Percentiles rank a stretch among this genome's conserved stretches.
Evolutionary conservation across 1,284 basidiomycete species (phyloP).

Genomic region (Cerrena zonata): DNA sequence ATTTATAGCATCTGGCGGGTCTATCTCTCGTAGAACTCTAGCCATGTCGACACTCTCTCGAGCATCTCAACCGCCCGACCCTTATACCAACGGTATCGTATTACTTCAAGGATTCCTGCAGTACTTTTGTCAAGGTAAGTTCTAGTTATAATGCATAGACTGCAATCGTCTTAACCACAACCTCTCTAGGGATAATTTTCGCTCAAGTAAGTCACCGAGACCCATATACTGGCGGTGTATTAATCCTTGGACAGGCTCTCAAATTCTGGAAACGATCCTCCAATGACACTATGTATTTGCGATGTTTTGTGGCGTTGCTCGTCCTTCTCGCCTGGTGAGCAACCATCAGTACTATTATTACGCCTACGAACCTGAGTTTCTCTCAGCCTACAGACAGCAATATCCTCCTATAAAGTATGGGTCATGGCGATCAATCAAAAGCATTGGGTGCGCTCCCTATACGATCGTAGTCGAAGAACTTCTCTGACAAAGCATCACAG

Average conservation of each 20-base stretch:
- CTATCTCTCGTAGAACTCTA: neutral
- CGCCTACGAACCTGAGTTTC: neutral
- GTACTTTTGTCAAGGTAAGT: slow-evolving; percentile 21
- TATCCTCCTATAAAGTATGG: slow-evolving; percentile 48
- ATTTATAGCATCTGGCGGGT: too few species aligned
- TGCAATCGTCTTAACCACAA: too few species aligned
- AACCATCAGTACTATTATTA: neutral
- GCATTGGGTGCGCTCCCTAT: slow-evolving; percentile 36
- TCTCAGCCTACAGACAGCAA: slow-evolving; percentile 38
- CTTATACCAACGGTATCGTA: slow-evolving; percentile 15
- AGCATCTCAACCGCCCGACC: slow-evolving; percentile 9
- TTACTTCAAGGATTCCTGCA: slow-evolving; percentile 20
- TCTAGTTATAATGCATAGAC: too few species aligned
- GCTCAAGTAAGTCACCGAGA: slow-evolving; percentile 20
- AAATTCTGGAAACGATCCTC: slow-evolving; percentile 40
- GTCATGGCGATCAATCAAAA: slow-evolving; percentile 31
- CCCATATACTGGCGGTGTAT: neutral
- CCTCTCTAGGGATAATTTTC: slow-evolving; percentile 38
- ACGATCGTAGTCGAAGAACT: too few species aligned
- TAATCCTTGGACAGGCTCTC: slow-evolving; percentile 27
- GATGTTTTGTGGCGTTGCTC: slow-evolving; percentile 35
- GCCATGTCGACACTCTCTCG: neutral
- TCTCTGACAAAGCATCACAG: too few species aligned
- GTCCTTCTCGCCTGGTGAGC: slow-evolving; percentile 40
- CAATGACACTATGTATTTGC: slow-evolving; percentile 39